Percentiles rank a stretch among this genome's conserved stretches.
Conservation (phyloP, 805 yeast genomes). For the Sugiyamaella floridensis region DNA sequence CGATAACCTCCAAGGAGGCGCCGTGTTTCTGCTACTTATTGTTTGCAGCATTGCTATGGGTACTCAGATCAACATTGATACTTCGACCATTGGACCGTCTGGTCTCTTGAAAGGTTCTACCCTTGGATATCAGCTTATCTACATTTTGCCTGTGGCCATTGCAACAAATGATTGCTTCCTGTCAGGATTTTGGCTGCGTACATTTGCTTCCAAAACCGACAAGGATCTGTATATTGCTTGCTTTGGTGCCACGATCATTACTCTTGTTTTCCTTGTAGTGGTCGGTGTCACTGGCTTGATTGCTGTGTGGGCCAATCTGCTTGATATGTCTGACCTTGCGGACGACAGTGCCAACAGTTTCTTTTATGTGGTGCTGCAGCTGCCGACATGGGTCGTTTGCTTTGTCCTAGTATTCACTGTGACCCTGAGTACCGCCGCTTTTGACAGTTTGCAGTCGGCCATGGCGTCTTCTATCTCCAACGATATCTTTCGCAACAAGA, state of each 20-base stretch:
- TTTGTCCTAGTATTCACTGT: slow-evolving; percentile 70
- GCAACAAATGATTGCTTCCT: slow-evolving; percentile 84
- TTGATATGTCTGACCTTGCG: slow-evolving; percentile 37
- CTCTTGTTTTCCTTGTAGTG: slow-evolving; percentile 56
- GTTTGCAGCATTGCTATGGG: slow-evolving; percentile 79
- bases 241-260: slow-evolving; percentile 62
- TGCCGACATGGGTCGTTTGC: slow-evolving; percentile 85
- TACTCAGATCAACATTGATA: slow-evolving; percentile 50
- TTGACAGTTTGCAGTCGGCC: slow-evolving; percentile 85
- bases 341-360: slow-evolving; percentile 62
- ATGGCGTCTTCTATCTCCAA: slow-evolving; percentile 83
- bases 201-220: slow-evolving; percentile 80
- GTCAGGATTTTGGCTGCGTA: slow-evolving; percentile 90
- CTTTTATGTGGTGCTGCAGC: slow-evolving; percentile 57
- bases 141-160: slow-evolving; percentile 78
- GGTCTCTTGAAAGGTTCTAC: slow-evolving; percentile 59
- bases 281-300: slow-evolving; percentile 79
- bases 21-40: slow-evolving; percentile 59
- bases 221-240: slow-evolving; percentile 71
- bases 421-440: slow-evolving; percentile 75
- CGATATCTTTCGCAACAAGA: slow-evolving; percentile 78
- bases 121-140: slow-evolving; percentile 84
- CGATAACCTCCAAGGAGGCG: slow-evolving; percentile 75
- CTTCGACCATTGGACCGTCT: slow-evolving; percentile 54
- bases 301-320: slow-evolving; percentile 83